Conservation (phyloP, 306 rosid genomes). For the Vicia faba region DNA sequence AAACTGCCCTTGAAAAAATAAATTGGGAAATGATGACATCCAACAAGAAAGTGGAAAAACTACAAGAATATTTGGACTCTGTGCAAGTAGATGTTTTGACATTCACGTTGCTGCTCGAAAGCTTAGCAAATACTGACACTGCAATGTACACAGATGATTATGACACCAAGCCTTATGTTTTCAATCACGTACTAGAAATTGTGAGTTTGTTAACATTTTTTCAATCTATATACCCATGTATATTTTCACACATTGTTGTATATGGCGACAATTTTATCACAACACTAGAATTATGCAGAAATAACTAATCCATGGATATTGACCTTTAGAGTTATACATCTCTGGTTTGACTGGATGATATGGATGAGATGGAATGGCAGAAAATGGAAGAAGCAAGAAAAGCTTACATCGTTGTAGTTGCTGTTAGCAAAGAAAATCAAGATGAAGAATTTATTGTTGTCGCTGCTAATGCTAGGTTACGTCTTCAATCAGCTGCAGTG, state of each 20-base stretch:
- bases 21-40: too few species aligned
- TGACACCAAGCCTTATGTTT: constrained; percentile 43
- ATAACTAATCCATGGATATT: background rate
- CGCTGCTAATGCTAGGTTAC: constrained; percentile 69
- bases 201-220: constrained; percentile 46
- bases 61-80: constrained; percentile 46
- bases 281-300: constrained; percentile 29
- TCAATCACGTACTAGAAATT: constrained; percentile 31
- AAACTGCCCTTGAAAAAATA: too few species aligned
- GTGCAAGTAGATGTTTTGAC: constrained; percentile 49
- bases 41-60: too few species aligned
- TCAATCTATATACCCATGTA: constrained; percentile 16
- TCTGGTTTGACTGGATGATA: constrained; percentile 73
- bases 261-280: constrained; percentile 41
- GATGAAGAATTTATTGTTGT: constrained; percentile 86
- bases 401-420: constrained; percentile 71
- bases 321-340: constrained; percentile 25
- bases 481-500: constrained; percentile 73
- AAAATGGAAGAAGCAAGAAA: constrained; percentile 82
- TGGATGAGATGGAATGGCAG: constrained; percentile 69
- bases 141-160: constrained; percentile 38
- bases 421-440: constrained; percentile 64
- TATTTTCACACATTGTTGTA: constrained; percentile 7
- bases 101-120: constrained; percentile 56
- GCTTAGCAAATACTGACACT: constrained; percentile 58